These are phyloP conservation scores for Amoebophrya sp. DNA, from an alignment of 169 alveolate species.

Conservation along the genomic window DNA sequence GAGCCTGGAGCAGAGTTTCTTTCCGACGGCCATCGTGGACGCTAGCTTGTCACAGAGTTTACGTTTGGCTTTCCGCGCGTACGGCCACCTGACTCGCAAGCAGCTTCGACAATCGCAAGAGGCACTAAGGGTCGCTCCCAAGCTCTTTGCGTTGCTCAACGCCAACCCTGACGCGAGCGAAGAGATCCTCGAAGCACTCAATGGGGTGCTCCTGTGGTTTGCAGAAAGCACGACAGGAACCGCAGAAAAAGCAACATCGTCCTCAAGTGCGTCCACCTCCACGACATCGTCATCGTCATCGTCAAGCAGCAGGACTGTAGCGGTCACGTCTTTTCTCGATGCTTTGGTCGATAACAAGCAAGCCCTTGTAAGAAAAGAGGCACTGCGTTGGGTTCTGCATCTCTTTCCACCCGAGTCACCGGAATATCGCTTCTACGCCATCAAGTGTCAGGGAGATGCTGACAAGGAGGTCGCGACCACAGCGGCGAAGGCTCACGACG, in stretches of 20 bases:
- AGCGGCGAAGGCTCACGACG: not conserved
- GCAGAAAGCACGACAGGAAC: not conserved
- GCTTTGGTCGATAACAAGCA: not conserved
- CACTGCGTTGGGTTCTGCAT: not conserved
- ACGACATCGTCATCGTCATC: no score
- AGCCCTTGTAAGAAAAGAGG: not conserved
- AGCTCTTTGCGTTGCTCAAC: not conserved
- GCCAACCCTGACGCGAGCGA: not conserved
- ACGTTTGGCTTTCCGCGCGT: not conserved
- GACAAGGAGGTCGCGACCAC: not conserved
- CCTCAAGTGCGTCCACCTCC: no score
- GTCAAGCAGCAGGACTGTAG: no score
- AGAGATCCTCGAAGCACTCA: not conserved
- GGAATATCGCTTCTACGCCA: conserved; percentile 2
- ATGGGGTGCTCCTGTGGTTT: conserved; percentile 7
- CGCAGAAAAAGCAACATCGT: no score
- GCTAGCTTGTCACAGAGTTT: not conserved
- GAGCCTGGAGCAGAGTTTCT: not conserved
- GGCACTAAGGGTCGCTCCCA: not conserved
- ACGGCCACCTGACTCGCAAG: not conserved
- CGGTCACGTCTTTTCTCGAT: not conserved
- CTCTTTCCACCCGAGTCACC: not conserved
- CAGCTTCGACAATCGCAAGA: not conserved
- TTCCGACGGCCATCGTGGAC: conserved; percentile 14
- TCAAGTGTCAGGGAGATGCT: not conserved